Percentiles rank a stretch among this genome's conserved stretches.
phyloP scores from a whole-genome alignment of 306 rosid species.

The Ammopiptanthus mongolicus region DNA sequence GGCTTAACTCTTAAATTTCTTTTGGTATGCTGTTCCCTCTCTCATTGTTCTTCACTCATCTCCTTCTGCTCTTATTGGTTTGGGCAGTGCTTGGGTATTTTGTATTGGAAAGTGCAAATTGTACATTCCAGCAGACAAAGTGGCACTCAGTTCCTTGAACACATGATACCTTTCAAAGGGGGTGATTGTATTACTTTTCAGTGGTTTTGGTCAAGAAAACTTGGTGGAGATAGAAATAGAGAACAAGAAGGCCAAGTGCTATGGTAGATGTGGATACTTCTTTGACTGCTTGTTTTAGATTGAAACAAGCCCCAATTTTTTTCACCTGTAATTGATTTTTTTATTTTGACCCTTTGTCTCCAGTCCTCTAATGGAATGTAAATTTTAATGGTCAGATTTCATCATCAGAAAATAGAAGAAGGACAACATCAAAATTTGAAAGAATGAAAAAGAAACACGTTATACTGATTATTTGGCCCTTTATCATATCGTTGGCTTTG shows the following conservation, averaged over 20 bases:
- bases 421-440: constrained; percentile 8
- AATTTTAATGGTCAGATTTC: constrained; percentile 44
- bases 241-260: constrained; percentile 34
- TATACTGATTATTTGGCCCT: constrained; percentile 3
- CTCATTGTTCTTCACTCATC: constrained; percentile 35
- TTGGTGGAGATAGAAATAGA: constrained; percentile 16
- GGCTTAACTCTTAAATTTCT: constrained; percentile 38
- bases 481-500: not conserved
- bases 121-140: constrained; percentile 28
- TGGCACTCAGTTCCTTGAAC: constrained; percentile 20
- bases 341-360: constrained; percentile 9
- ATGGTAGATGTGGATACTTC: constrained; percentile 45
- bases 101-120: constrained; percentile 26
- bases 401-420: constrained; percentile 17
- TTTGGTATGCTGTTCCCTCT: constrained; percentile 37
- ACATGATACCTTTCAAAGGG: not conserved
- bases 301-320: constrained; percentile 51
- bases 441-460: constrained; percentile 8
- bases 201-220: constrained; percentile 22
- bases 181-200: constrained; percentile 22
- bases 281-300: constrained; percentile 43
- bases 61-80: constrained; percentile 21
- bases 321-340: constrained; percentile 50
- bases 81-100: constrained; percentile 23
- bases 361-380: constrained; percentile 44